Evolutionary conservation across 164 flowering plant genomes (phyloP), one percentile per base, ranked within the genome.

Genomic region (Dillenia turbinata): DNA sequence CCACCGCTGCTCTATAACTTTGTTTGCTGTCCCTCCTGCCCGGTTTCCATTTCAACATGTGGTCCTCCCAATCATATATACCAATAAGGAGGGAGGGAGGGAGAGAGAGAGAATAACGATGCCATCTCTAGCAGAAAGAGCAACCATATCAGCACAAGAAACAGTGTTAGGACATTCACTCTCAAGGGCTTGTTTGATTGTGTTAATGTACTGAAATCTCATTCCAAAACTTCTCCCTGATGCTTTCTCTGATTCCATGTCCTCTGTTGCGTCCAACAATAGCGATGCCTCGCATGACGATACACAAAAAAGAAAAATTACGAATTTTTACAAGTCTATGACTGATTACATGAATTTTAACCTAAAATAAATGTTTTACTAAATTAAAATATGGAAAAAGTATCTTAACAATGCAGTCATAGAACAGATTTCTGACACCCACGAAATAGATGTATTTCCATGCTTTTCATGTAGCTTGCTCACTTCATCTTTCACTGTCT

Each of bases 241-340:
- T n/a, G 24, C 46, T 69, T 83, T 72, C 80, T 92, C 98, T 0
- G 95, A 80, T 49, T 69, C 47, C 1, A 78, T 48, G 15, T 80
- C 83, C 0, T 54, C 57, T 14, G 22, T 65, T 1, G 71, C 64
- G 57, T 80, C 86, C 52, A 92, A 51, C 70, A 92, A 56, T 6
- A 92, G 67, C 2, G 98, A 92, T 2, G 92, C 98, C 66, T 92
- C 98, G 63, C 98, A 92, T 12, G 88, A 82, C 98, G 89, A 77
- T 1, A 10, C 26, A 40, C 12, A 16, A 61, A 49, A 44, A 57
- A 52, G 22, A 24, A 19, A 62, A 59, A 46, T 19, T 8, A 12
- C 50, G 3, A 57, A 16, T 40, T 8, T 17, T 16, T 6, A 48
- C 13, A 26, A 40, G 56, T 17, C 15, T 2, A 11, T 19, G n/a